These are phyloP conservation scores for Alternaria brassicae DNA, from an alignment of 2,329 filamentous ascomycete species.

Conservation along the genomic window DNA sequence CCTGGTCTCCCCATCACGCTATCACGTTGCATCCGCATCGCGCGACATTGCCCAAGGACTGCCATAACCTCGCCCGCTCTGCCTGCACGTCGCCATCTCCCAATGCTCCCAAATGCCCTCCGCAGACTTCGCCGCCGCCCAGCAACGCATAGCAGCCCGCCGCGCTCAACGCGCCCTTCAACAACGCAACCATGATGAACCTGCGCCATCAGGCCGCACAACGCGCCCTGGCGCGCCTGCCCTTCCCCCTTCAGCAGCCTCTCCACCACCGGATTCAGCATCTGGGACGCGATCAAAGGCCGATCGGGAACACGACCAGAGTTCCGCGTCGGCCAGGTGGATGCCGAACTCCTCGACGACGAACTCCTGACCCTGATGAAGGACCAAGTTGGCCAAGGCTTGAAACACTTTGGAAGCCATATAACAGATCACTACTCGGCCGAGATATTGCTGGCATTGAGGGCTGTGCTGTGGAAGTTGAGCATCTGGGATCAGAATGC, in stretches of 20 bases:
- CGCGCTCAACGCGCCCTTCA: constrained; percentile 77
- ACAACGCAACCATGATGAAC: constrained; percentile 58
- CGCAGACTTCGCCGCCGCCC: constrained; percentile 83
- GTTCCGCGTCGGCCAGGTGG: constrained; percentile 93
- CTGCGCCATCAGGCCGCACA: constrained; percentile 50
- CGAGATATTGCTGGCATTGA: constrained; percentile 80
- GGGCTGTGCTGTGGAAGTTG: constrained; percentile 88
- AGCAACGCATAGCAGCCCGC: constrained; percentile 83
- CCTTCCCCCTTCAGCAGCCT: constrained; percentile 68
- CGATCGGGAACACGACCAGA: constrained; percentile 82
- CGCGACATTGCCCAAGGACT: constrained; percentile 3
- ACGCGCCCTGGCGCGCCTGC: constrained; percentile 53
- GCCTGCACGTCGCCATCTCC: constrained; percentile 6
- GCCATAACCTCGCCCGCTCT: constrained; percentile 6
- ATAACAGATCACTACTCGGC: constrained; percentile 85
- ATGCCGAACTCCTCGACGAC: constrained; percentile 93
- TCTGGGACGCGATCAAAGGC: constrained; percentile 75
- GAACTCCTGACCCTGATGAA: constrained; percentile 87
- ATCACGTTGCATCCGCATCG: constrained; percentile 19
- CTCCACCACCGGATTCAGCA: constrained; percentile 56
- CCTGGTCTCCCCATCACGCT: constrained; percentile 28
- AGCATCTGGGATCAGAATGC: constrained; percentile 97
- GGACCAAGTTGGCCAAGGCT: constrained; percentile 82
- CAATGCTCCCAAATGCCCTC: constrained; percentile 49
- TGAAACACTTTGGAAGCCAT: constrained; percentile 82